Evolutionary conservation across 306 rosid species (phyloP).

Genomic region (Dryas drummondii): DNA sequence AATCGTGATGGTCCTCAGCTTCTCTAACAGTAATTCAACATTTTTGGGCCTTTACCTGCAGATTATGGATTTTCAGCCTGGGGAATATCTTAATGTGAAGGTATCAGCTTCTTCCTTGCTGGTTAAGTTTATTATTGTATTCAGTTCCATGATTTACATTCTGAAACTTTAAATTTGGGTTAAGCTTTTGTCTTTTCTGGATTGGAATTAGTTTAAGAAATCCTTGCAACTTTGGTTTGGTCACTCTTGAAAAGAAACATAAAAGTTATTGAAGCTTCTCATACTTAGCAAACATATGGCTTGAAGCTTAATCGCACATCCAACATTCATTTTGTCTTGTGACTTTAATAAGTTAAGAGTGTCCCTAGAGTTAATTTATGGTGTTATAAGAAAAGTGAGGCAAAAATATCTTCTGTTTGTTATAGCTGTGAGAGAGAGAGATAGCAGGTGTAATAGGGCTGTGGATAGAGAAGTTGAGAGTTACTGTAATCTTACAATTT

Average conservation of each 20-base stretch:
- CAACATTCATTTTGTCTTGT: no score
- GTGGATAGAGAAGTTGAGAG: no score
- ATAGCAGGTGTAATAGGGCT: no score
- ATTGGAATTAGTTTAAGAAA: not conserved
- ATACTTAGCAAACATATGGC: no score
- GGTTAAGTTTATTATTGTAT: not conserved
- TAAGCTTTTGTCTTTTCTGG: not conserved
- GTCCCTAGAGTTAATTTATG: no score
- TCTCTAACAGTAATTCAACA: conserved; percentile 16
- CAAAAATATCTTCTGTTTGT: no score
- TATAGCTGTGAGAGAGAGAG: no score
- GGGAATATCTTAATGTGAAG: conserved; percentile 90
- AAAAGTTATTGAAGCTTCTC: not conserved
- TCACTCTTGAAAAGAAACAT: not conserved
- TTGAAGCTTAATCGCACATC: no score
- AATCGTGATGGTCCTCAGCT: conserved; percentile 10
- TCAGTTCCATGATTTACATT: not conserved
- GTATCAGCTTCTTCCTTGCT: conserved; percentile 39
- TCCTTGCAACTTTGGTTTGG: not conserved
- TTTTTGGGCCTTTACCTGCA: conserved; percentile 39
- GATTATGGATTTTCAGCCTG: conserved; percentile 97
- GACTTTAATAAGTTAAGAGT: no score
- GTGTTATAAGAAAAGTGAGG: no score
- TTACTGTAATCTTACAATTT: no score
- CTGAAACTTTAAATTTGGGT: not conserved